phyloP scores from a whole-genome alignment of 306 rosid genomes.

The Heteromeles arbutifolia region DNA sequence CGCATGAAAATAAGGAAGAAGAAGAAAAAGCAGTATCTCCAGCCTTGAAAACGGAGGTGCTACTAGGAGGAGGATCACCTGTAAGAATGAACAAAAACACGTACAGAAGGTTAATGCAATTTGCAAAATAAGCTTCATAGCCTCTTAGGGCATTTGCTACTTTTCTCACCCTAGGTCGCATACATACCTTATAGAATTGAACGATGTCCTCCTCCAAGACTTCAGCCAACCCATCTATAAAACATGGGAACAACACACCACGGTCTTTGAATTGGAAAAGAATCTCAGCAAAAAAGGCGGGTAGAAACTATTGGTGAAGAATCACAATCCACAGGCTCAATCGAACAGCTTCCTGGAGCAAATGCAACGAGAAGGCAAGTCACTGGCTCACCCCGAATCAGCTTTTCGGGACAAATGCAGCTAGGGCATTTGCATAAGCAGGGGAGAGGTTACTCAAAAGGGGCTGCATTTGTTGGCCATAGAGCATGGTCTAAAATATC shows the following conservation, averaged over 20 bases:
- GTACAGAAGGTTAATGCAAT: neutral
- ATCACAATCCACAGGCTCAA: conserved; percentile 15
- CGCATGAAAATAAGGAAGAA: neutral
- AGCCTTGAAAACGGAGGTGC: conserved; percentile 38
- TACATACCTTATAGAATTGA: conserved; percentile 5
- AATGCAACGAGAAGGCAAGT: conserved; percentile 7
- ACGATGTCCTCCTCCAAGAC: neutral
- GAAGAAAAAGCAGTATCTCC: conserved; percentile 21
- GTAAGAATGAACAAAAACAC: conserved; percentile 19
- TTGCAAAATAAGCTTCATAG: neutral
- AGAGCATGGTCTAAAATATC: too few relatives aligned
- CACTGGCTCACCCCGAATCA: conserved; percentile 25
- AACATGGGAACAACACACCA: neutral
- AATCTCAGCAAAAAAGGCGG: conserved; percentile 4
- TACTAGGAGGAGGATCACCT: conserved; percentile 32
- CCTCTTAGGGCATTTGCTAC: neutral
- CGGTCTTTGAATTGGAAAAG: neutral
- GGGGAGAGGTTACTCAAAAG: conserved; percentile 78
- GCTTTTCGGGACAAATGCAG: conserved; percentile 69
- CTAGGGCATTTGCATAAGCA: conserved; percentile 78
- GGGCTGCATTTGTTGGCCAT: conserved; percentile 93
- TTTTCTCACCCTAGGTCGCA: neutral
- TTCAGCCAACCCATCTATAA: neutral
- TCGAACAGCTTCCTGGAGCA: neutral
- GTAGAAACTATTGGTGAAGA: neutral